Percentiles rank a stretch among this genome's conserved stretches.
Conservation (phyloP, 192 early-diverging fungal genomes). For the Kappamyces sp. region DNA sequence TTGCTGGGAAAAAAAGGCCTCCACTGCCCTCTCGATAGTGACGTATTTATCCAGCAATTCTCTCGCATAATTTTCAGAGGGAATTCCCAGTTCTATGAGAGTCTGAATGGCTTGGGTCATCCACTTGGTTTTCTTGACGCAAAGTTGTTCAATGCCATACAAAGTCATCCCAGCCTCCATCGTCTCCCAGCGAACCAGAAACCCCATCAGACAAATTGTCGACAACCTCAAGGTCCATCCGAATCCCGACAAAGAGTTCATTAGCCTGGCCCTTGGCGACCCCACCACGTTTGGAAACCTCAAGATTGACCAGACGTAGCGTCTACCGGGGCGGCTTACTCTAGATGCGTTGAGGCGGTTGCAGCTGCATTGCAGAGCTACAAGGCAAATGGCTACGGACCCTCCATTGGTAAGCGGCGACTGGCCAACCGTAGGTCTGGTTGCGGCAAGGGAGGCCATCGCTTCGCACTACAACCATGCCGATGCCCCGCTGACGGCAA, state of each 20-base stretch:
- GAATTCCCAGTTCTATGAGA: no score
- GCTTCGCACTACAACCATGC: conserved; percentile 62
- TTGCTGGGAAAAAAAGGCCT: no score
- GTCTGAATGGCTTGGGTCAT: no score
- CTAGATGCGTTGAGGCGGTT: conserved; percentile 58
- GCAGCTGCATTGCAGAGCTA: conserved; percentile 58
- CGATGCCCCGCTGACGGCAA: conserved; percentile 61
- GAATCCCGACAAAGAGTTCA: conserved; percentile 49
- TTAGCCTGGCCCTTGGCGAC: conserved; percentile 70
- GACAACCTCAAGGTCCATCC: conserved; percentile 67
- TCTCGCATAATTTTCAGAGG: no score
- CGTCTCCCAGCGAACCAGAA: conserved; percentile 67
- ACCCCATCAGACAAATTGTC: conserved; percentile 84
- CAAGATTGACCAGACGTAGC: conserved; percentile 35
- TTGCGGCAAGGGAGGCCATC: conserved; percentile 65
- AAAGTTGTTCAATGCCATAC: no score
- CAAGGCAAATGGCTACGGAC: conserved; percentile 78
- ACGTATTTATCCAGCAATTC: no score
- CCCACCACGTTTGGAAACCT: conserved; percentile 90
- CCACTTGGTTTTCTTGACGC: no score
- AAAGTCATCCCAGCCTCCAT: conserved; percentile 32
- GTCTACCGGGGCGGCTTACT: neutral
- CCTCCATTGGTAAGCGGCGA: conserved; percentile 77
- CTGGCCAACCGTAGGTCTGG: conserved; percentile 55
- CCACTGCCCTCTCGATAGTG: no score